Base-by-base conservation (phyloP, 768 basidiomycete species). In the Lactarius sanguifluus region DNA sequence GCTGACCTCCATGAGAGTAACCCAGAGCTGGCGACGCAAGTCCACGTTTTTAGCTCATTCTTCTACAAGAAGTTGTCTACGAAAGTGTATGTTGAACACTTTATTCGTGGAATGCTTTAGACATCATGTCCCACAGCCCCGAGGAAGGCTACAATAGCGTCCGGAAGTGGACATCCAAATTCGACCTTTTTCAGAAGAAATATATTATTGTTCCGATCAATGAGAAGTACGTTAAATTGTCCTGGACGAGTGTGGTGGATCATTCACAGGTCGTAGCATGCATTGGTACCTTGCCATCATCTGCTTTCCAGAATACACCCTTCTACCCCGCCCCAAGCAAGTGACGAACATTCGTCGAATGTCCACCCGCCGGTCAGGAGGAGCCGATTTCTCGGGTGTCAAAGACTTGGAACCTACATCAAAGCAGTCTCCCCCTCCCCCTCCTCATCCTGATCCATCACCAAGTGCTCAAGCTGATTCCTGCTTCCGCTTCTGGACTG, bases 281-380 rank as follows among this genome's bases (percentile, higher is more conserved):
- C 97, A 99, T 77, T 98, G 97, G 97, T 98, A 97, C 76, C 85
- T 98, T 47, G 96, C 93, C 18, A 87, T 98, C 68, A 96, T 99
- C 70, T 90, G 86, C 75, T 87, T 90, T 66, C 96, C 97, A 0
- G 86, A 85, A 61, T 76, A 80, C 57, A 77, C 83, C 8, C 77
- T 90, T 73, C 75, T 82, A 41, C 80, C 86, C 15, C 79, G 82
- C n/a, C 79, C 82, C 3, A 55, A 67, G 12, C 38, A 59, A 43
- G 57, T 45, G 34, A 30, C 45, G 16, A 40, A 16, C 13, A 10
- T 38, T n/a, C 15, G 54, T 36, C 69, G 69, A 20, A 65, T 64
- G 58, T 70, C 69, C 10, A 65, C 64, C 7, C 69, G 69, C 38
- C 57, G 8, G 16, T 41, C 62, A 43, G 61, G 62, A 23, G 59